phyloP scores from a whole-genome alignment of 2,329 filamentous ascomycete genomes.

The Aspergillus hortae region DNA sequence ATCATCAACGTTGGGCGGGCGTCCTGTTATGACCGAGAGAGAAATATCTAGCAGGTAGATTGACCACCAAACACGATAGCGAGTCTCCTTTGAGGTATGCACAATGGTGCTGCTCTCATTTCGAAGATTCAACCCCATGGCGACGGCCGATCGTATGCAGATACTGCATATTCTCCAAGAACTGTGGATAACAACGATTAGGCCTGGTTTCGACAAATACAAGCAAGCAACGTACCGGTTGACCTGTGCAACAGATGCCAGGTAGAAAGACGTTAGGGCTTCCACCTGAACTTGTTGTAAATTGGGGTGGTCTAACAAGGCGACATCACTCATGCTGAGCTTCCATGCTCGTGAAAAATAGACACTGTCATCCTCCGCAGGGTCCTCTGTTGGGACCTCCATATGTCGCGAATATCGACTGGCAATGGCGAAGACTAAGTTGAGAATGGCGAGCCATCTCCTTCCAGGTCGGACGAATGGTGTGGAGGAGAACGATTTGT shows the following conservation, averaged over 20 bases:
- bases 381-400: constrained; percentile 21
- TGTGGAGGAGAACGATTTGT: constrained; percentile 32
- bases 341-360: constrained; percentile 44
- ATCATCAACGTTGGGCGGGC: constrained; percentile 36
- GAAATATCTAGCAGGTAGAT: constrained; percentile 40
- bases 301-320: constrained; percentile 38
- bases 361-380: constrained; percentile 33
- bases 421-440: constrained; percentile 44
- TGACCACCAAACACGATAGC: constrained; percentile 45
- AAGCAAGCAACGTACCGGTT: constrained; percentile 32
- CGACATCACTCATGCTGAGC: constrained; percentile 33
- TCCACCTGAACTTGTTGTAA: constrained; percentile 44
- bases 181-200: constrained; percentile 19
- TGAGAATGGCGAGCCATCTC: constrained; percentile 42
- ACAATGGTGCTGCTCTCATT: constrained; percentile 36
- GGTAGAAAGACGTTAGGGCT: constrained; percentile 39
- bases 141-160: constrained; percentile 39
- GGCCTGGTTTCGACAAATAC: background rate
- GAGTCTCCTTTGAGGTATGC: constrained; percentile 38
- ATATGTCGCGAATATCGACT: constrained; percentile 33
- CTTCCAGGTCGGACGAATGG: constrained; percentile 33
- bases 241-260: constrained; percentile 39
- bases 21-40: constrained; percentile 42
- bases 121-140: constrained; percentile 42
- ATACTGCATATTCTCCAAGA: constrained; percentile 42